phyloP scores from a whole-genome alignment of 2,329 filamentous ascomycete genomes.

The Rasamsonia emersonii region DNA sequence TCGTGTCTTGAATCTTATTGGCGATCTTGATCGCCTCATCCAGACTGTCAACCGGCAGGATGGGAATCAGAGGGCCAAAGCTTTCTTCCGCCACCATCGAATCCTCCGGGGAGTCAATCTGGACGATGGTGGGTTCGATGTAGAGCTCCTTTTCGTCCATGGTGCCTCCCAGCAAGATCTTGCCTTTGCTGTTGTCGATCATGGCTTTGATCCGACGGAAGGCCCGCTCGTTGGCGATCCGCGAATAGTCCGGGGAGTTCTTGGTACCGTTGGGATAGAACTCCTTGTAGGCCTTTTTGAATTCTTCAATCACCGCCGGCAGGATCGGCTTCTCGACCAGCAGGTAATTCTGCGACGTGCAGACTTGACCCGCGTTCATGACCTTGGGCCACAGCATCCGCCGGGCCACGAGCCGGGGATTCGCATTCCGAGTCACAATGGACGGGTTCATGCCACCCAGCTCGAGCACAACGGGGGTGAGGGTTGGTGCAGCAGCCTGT shows the following conservation, averaged over 20 bases:
- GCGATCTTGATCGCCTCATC: conserved; percentile 78
- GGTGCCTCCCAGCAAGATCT: conserved; percentile 77
- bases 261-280: conserved; percentile 80
- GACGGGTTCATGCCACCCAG: conserved; percentile 88
- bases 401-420: conserved; percentile 71
- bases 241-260: conserved; percentile 66
- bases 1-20: conserved; percentile 73
- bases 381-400: conserved; percentile 84
- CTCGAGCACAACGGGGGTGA: conserved; percentile 84
- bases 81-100: conserved; percentile 73
- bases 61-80: conserved; percentile 85
- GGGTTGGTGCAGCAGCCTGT: conserved; percentile 77
- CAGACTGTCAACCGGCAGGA: conserved; percentile 69
- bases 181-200: conserved; percentile 75
- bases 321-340: conserved; percentile 70
- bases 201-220: conserved; percentile 81
- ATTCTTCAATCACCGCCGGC: conserved; percentile 61
- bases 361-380: conserved; percentile 81
- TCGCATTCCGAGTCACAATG: conserved; percentile 75
- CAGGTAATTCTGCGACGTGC: conserved; percentile 86
- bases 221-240: conserved; percentile 71
- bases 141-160: conserved; percentile 72
- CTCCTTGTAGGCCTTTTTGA: conserved; percentile 61
- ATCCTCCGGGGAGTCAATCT: conserved; percentile 67
- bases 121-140: conserved; percentile 89